Evolutionary conservation across 208 protist genomes (phyloP), one percentile per base, ranked within the genome.

Genomic region (Trypanosoma scelopori): DNA sequence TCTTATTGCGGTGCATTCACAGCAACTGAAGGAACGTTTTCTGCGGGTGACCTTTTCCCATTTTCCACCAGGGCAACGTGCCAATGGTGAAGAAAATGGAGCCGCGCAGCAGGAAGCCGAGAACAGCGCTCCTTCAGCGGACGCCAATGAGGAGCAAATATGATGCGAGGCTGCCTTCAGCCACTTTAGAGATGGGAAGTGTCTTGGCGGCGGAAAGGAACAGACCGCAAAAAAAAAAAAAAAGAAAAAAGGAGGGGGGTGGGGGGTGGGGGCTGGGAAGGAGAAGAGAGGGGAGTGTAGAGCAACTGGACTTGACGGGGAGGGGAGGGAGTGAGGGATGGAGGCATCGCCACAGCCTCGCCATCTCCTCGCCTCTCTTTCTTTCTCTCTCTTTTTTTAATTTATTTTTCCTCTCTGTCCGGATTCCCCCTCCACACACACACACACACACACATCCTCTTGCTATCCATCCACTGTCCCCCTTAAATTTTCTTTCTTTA

Each of bases 21-120:
- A 83, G 58, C 74, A 91, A 43, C 25, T 89, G 9, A 78, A 87
- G 30, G 79, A 84, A 16, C 84, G 81, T 45, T 89, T 81, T 55
- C 66, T 95, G 20, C 79, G 84, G 25, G 73, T 91, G n/a, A 92
- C 85, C 23, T 95, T 95, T 69, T 95, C 89, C 3, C 82, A 85
- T 62, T 89, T 87, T 47, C 79, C 86, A 22, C 84, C 89, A 0
- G 87, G 70, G 6, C 82, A 82, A 16, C 81, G 76, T 4, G 63
- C 41, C 45, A 53, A 41, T 48, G 55, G 43, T 39, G 56, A 67
- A 25, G 77, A 49, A 46, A 58, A 60, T 30, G 65, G 41, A 28
- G 46, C 50, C 25, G 22, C 22, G 16, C 28, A 45, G 49, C 2
- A 58, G 41, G 15, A 7, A 22, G 49, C 46, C 13, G 63, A 68